Base-by-base conservation (phyloP, 2,329 filamentous ascomycete genomes). In the Hypocrella siamensis region DNA sequence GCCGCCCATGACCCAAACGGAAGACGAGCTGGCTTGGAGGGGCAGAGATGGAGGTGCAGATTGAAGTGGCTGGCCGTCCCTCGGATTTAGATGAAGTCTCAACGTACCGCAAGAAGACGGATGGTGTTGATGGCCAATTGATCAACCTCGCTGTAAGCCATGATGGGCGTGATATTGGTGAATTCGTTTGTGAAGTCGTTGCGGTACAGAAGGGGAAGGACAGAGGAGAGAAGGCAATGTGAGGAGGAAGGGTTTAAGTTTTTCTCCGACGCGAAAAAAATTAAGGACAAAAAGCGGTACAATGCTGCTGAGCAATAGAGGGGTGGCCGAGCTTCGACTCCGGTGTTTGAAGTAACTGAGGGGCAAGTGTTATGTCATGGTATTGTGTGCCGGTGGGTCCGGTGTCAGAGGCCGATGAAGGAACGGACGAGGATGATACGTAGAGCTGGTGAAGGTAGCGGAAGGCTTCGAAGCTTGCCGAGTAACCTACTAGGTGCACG, bases 121-220 rank as follows among this genome's bases (percentile, higher is more conserved):
- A 98, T 96, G 61, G 88, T 93, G 79, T 96, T 96, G 67, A 98
- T 84, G 55, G 84, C 81, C 63, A 85, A 74, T 70, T 79, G 67
- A 61, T 98, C 90, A 54, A 77, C 60, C 52, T 96, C 81, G 58
- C 71, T 70, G 73, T 81, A 94, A 60, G 76, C 76, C 88, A 96
- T 96, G 60, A 54, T 75, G 59, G 55, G 30, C 61, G 54, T 42
- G 51, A 48, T 46, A 49, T 37, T 42, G 35, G 31, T 36, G 40
- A 27, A 31, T n/a, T 21, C n/a, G 22, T 16, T 18, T 28, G 28
- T 17, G 9, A 35, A 35, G 43, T 46, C 33, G 40, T 34, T 32
- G 33, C 32, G 35, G 35, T 29, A 38, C 36, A 26, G 36, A 34
- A 35, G 36, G 34, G 36, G 33, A 34, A 35, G 15, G 26, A 27